Evolutionary conservation across 768 basidiomycete genomes (phyloP).

Genomic region (Infundibulicybe gibba): DNA sequence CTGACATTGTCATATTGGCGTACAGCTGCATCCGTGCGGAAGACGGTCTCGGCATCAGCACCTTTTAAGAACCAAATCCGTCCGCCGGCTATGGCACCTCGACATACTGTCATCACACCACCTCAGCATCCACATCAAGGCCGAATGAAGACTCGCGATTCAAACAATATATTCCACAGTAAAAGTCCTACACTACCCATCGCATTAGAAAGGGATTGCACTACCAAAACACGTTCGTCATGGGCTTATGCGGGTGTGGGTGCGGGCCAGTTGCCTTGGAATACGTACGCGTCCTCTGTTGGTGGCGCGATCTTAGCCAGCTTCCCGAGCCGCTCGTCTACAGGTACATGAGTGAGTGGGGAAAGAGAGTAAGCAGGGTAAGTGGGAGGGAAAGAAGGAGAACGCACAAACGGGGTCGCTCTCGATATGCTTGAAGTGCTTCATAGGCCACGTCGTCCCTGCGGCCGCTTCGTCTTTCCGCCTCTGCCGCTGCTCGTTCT

Average conservation of each 20-base stretch:
- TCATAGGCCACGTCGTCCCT: constrained; percentile 70
- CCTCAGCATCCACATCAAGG: no score
- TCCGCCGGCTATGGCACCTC: no score
- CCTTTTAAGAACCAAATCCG: no score
- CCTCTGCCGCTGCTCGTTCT: constrained; percentile 93
- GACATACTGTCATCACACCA: no score
- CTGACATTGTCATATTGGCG: no score
- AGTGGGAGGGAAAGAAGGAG: neutral
- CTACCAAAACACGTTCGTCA: neutral
- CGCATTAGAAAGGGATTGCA: no score
- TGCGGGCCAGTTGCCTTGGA: constrained; percentile 56
- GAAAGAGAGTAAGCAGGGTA: neutral
- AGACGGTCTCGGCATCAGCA: no score
- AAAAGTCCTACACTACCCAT: no score
- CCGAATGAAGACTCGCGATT: no score
- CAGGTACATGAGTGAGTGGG: neutral
- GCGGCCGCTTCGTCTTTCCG: constrained; percentile 77
- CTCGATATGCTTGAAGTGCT: constrained; percentile 72
- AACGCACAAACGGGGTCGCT: constrained; percentile 71
- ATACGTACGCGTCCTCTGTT: constrained; percentile 77
- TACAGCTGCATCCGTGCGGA: no score
- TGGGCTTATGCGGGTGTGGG: constrained; percentile 1
- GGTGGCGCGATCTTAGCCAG: constrained; percentile 60
- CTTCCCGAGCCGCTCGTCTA: constrained; percentile 66
- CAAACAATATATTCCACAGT: neutral